Base-by-base conservation (phyloP, 75 land plant species). In the Selaginella tamariscina region DNA sequence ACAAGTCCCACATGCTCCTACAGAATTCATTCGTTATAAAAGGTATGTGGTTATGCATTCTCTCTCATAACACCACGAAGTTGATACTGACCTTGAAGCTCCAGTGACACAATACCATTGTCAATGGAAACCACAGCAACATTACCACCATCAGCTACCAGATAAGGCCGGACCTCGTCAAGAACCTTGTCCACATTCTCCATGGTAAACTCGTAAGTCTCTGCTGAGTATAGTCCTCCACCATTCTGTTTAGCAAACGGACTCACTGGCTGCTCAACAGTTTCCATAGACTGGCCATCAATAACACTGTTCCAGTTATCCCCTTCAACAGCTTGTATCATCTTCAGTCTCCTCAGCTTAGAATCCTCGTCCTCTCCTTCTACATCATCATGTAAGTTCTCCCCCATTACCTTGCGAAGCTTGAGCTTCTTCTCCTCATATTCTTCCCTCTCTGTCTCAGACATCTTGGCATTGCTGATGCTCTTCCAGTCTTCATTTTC, bases 1-100 rank as follows among this genome's bases (percentile, higher is more conserved):
- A 60, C 99, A 95, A 56, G 86, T 84, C 18, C 83, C 99, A 74
- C 99, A 91, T 32, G 99, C 99, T 54, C 96, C 96, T 93, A 70
- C 32, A 65, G 1, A 11, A 28, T 49, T 49, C 54, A 49, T 49
- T 49, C 20, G 54, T 49, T 49, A 49, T 49, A n/a, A n/a, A n/a
- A n/a, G n/a, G 11, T 49, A 11, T 20, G 54, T 49, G 20, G 11
- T 49, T 11, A 49, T 49, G 54, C 54, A 49, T 49, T 49, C 18
- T 49, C 18, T 20, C 23, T 9, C 23, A 60, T 15, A 18, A 11
- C 23, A 18, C 13, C 23, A 60, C 23, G 64, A 13, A 60, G 68
- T n/a, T n/a, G 2, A 29, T 27, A 73, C 27, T 2, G 31, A 93
- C 98, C 98, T 85, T 85, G 88, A 44, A 94, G 86, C 56, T 83